phyloP scores from a whole-genome alignment of 805 yeast species.

The Ogataea pilisensis region DNA sequence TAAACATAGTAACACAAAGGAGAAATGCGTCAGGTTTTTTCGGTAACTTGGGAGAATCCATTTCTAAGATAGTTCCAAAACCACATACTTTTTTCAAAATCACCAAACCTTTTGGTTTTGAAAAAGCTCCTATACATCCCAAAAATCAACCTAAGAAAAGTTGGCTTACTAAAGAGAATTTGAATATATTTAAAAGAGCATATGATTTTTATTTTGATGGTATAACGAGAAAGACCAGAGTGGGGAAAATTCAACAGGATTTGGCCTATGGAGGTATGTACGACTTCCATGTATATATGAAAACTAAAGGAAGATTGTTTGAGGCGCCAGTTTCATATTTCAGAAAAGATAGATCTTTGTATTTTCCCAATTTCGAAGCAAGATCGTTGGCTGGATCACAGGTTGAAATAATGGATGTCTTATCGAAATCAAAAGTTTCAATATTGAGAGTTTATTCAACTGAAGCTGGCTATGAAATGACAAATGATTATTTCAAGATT shows the following conservation, averaged over 20 bases:
- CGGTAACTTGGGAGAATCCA: slow-evolving; percentile 30
- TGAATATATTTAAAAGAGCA: slow-evolving; percentile 28
- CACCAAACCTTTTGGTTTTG: slow-evolving; percentile 31
- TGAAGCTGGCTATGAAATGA: slow-evolving; percentile 65
- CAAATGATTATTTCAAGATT: slow-evolving; percentile 53
- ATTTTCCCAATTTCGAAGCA: slow-evolving; percentile 76
- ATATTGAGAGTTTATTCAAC: slow-evolving; percentile 64
- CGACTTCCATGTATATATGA: slow-evolving; percentile 58
- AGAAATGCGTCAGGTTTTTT: slow-evolving; percentile 27
- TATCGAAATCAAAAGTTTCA: slow-evolving; percentile 49
- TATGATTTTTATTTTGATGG: slow-evolving; percentile 36
- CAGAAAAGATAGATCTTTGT: slow-evolving; percentile 64
- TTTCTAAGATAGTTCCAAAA: slow-evolving; percentile 30
- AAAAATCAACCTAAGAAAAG: slow-evolving; percentile 20
- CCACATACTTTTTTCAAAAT: slow-evolving; percentile 31
- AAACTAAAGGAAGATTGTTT: slow-evolving; percentile 82
- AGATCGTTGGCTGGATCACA: slow-evolving; percentile 40
- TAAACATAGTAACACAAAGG: slow-evolving; percentile 11
- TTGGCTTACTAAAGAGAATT: slow-evolving; percentile 24
- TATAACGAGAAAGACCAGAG: slow-evolving; percentile 31
- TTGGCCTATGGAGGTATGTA: slow-evolving; percentile 65
- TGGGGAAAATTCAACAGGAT: slow-evolving; percentile 48
- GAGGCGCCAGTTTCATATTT: slow-evolving; percentile 78
- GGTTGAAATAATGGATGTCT: slow-evolving; percentile 33
- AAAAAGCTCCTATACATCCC: slow-evolving; percentile 22